Base-by-base conservation (phyloP, 768 basidiomycete genomes). In the Lactifluus hygrophoroides region DNA sequence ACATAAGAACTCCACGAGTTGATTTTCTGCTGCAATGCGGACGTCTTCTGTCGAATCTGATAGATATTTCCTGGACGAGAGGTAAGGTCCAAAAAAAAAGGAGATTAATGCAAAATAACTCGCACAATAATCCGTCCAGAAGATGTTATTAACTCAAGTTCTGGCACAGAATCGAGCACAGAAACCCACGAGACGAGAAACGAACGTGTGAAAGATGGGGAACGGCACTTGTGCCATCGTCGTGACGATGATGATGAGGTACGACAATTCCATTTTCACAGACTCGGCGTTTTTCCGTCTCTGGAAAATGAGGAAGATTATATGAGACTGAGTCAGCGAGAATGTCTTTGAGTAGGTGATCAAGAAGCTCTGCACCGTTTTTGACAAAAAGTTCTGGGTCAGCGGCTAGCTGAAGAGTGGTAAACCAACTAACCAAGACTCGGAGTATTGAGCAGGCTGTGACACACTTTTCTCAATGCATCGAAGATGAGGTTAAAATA, bases 401-500 rank as follows among this genome's bases (percentile, higher is more conserved):
- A 21, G 95, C 91, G 9, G 92, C 90, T 59, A 99, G 90, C 95
- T 98, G 67, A 19, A 45, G 42, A 54, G 37, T 11, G 50, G 42
- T 58, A 27, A 54, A 35, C 17, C 11, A 40, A 38, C 3, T n/a
- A n/a, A n/a, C n/a, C n/a, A n/a, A n/a, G n/a, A n/a, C n/a, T n/a
- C n/a, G n/a, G n/a, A n/a, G 30, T 25, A 37, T 5, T 6, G 30
- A 40, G 32, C 11, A 55, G 25, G 7, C 3, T 0, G 45, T n/a
- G 10, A 54, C 81, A 57, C 66, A 94, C 95, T 78, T 97, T 98
- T 77, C 91, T 94, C 61, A 98, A 78, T 1, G 94, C 88, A 72
- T 98, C 96, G 66, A 99, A 99, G 55, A 98, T 92, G 57, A 94
- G 93, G 68, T 99, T 99, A 76, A 97, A 99, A 69, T 94, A 96